Conservation (phyloP, 306 rosid species). For the Sechiopsis laciniata region DNA sequence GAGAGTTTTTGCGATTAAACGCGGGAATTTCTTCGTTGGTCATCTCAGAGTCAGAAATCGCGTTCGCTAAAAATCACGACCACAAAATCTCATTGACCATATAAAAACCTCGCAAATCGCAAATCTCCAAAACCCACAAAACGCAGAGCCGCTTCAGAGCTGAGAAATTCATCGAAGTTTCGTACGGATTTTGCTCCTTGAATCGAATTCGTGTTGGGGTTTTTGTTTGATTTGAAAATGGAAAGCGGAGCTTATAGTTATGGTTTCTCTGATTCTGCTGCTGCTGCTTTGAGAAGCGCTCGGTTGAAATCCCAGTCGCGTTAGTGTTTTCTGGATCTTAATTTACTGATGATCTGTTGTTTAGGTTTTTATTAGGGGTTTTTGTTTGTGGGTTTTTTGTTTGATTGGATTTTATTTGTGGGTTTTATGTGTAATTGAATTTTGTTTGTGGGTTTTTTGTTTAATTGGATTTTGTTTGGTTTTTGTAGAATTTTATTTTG, state of each 20-base stretch:
- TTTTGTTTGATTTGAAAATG: slow-evolving; percentile 29
- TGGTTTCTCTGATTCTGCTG: slow-evolving; percentile 37
- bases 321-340: slow-evolving; percentile 25
- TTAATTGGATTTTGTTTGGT: slow-evolving; percentile 12
- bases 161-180: not conserved
- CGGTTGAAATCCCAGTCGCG: slow-evolving; percentile 51
- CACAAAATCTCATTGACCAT: slow-evolving; percentile 16
- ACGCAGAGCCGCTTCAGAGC: not conserved
- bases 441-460: not conserved
- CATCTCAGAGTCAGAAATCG: slow-evolving; percentile 22
- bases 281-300: slow-evolving; percentile 35
- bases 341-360: not conserved
- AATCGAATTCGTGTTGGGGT: slow-evolving; percentile 19
- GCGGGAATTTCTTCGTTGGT: slow-evolving; percentile 24
- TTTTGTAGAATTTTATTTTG: slow-evolving; percentile 46
- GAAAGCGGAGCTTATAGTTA: slow-evolving; percentile 40
- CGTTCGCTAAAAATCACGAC: slow-evolving; percentile 17
- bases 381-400: not conserved
- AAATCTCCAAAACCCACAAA: not conserved
- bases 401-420: not conserved
- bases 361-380: slow-evolving; percentile 9
- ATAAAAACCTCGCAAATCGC: not conserved
- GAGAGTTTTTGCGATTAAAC: slow-evolving; percentile 27
- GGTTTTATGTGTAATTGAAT: not conserved
- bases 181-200: not conserved